Base-by-base conservation (phyloP, 129 eudicot genomes). In the Flaveria linearis region DNA sequence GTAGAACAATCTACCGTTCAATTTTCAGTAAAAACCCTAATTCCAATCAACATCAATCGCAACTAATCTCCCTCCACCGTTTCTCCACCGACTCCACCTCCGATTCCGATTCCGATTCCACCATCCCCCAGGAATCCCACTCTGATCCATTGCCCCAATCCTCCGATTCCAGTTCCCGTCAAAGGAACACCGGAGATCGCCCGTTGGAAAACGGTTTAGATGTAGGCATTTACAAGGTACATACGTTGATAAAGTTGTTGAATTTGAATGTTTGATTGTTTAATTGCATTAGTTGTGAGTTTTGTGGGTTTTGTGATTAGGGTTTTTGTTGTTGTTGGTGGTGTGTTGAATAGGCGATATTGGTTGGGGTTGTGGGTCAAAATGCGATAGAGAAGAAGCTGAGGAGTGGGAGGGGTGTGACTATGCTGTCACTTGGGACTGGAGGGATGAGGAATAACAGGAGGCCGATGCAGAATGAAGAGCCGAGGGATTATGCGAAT, bases 381-480 rank as follows among this genome's bases (percentile, higher is more conserved):
- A 70, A 66, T 63, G 95, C 97, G 0, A 36, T 89, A 13, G 94
- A 95, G 82, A 95, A 91, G 96, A 89, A 72, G 77, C 86, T 91
- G 76, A 83, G 81, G 73, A 89, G 89, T 80, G 99, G 99, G 65
- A 84, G 79, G 75, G 84, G 64, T 14, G 87, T 95, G 68, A 87
- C 97, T 25, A 78, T 95, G 75, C 53, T 90, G 61, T 84, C 94
- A 0, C 53, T 95, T 12, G 99, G 96, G 52, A 95, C 99, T 0
- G 99, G 99, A 9, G 99, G 99, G 33, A 91, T 95, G 60, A 84
- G 94, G 45, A 95, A 89, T 81, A 90, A 87, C 62, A 81, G 99
- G 76, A 80, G 91, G 80, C 99, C 97, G 17, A 77, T 91, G 25
- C 87, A 88, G 53, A 81, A 86, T 78, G 99, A 94, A 71, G 93